Conservation (phyloP, 441 rosid species). For the Kokia cookei region DNA sequence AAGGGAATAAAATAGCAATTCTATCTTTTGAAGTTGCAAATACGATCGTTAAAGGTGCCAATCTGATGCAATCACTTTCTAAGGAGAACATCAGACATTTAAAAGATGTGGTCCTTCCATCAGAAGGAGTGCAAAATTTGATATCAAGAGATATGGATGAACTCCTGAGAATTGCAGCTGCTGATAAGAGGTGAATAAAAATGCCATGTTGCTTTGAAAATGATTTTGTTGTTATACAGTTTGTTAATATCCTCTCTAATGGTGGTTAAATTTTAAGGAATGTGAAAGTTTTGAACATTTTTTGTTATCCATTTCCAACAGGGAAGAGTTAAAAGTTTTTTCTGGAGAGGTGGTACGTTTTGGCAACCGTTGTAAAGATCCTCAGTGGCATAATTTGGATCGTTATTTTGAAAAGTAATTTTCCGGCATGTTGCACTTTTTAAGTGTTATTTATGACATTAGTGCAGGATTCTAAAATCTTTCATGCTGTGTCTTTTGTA, state of each 20-base stretch:
- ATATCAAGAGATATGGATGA: conserved; percentile 86
- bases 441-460: neutral
- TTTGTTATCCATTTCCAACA: conserved; percentile 18
- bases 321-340: conserved; percentile 88
- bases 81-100: conserved; percentile 59
- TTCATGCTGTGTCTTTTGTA: conserved; percentile 1
- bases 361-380: conserved; percentile 99
- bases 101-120: conserved; percentile 85
- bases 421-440: conserved; percentile 4
- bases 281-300: neutral
- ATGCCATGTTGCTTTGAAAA: neutral
- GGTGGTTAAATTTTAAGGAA: neutral
- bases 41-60: conserved; percentile 88
- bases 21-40: conserved; percentile 97
- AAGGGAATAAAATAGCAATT: conserved; percentile 80
- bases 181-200: conserved; percentile 74
- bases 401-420: conserved; percentile 92
- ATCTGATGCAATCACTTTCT: conserved; percentile 89
- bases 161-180: conserved; percentile 66
- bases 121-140: conserved; percentile 81
- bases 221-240: neutral
- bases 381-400: conserved; percentile 96
- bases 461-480: neutral
- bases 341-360: conserved; percentile 97
- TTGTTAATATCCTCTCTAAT: neutral